These are phyloP conservation scores for Logfia minima DNA, from an alignment of 129 eudicot genomes.

Conservation along the genomic window DNA sequence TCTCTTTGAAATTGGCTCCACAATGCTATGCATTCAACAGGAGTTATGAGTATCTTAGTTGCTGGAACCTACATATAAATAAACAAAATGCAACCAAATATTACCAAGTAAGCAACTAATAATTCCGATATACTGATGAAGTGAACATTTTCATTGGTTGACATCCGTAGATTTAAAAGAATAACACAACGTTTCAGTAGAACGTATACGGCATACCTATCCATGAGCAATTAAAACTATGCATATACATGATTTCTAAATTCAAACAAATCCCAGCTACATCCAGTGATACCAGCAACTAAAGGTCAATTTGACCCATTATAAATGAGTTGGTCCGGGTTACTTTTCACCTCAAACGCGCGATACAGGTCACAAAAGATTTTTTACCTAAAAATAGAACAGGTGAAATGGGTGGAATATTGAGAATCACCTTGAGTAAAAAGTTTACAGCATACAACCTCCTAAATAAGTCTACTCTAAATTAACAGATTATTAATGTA, in stretches of 20 bases:
- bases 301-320: background rate
- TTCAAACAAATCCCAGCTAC: too few relatives aligned
- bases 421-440: background rate
- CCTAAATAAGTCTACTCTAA: background rate
- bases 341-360: background rate
- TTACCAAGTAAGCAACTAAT: background rate
- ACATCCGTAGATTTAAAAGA: slow-evolving; percentile 5
- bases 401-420: background rate
- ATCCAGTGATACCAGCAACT: too few relatives aligned
- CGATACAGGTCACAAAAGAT: background rate
- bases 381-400: background rate
- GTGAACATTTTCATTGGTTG: background rate
- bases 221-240: too few relatives aligned
- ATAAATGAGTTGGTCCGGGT: background rate
- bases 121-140: background rate
- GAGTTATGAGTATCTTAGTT: slow-evolving; percentile 80
- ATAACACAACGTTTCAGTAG: background rate
- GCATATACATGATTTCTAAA: too few relatives aligned
- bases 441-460: slow-evolving; percentile 1
- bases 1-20: slow-evolving; percentile 94
- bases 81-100: background rate
- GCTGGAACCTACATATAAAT: slow-evolving; percentile 62
- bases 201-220: too few relatives aligned
- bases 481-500: background rate
- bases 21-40: slow-evolving; percentile 86